Evolutionary conservation across 306 rosid genomes (phyloP), one percentile per base, ranked within the genome.

Genomic region (Chamaecrista fasciculata): DNA sequence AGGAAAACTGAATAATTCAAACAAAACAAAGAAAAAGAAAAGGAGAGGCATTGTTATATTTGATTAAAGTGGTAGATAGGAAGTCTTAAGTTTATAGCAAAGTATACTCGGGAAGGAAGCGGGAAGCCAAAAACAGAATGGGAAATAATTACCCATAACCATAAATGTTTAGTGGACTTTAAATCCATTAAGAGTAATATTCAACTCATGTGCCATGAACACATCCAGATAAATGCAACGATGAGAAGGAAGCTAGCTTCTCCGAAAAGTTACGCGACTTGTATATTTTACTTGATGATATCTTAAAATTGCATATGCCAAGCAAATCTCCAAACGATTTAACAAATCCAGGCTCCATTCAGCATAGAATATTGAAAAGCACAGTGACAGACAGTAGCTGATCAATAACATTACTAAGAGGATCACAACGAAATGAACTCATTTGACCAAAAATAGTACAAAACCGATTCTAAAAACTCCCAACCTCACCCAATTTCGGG

Each of bases 1-100:
- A 61, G 64, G 56, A 61, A 29, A 83, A 65, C 65, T 9, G 42
- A 34, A 51, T 23, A 7, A 11, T 14, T 19, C 57, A 24, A 18
- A 28, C 69, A 26, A 46, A 44, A 10, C 5, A 8, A 64, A 43
- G 26, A 10, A 11, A 5, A 64, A 64, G 26, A 28, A 61, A 37
- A 36, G 23, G 12, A 53, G 25, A 25, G 4, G 31, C 29, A 19
- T 60, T 20, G 31, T 8, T 8, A 14, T 8, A 23, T 47, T 8
- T 66, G 19, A 5, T 33, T 66, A 29, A 1, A 12, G 15, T 14
- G 31, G 11, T 37, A 66, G 46, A 66, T 18, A 16, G 33, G 31
- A 66, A 46, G 28, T 33, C 33, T 66, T 18, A 21, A 50, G 29
- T 31, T 31, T 31, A 29, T 20, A 9, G 43, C 33, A 31, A 31